Evolutionary conservation across 108 stramenopile genomes (phyloP).

Genomic region (Seminavis robusta): DNA sequence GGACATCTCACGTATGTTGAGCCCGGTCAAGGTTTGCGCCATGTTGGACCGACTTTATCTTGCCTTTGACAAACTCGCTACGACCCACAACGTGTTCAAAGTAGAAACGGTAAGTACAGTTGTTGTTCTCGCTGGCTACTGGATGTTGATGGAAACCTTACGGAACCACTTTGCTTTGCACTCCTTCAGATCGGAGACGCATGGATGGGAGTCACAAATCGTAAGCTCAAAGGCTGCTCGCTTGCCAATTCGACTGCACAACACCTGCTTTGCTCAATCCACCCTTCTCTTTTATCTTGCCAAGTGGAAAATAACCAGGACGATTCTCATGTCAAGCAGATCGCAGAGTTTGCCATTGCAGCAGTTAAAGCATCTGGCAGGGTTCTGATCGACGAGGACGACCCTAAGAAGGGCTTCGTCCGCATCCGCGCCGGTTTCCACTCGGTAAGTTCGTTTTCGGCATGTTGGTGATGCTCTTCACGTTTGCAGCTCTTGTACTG

Average conservation of each 20-base stretch:
- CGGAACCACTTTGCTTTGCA: too few relatives aligned
- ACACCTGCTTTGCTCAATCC: background rate
- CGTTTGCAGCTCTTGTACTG: too few relatives aligned
- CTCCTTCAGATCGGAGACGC: conserved; percentile 80
- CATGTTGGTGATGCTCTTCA: too few relatives aligned
- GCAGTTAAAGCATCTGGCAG: conserved; percentile 37
- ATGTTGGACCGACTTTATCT: conserved; percentile 71
- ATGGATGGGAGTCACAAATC: conserved; percentile 22
- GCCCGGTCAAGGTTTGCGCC: conserved; percentile 52
- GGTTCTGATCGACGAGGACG: conserved; percentile 32
- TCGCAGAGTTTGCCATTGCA: conserved; percentile 64
- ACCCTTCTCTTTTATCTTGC: conserved; percentile 41
- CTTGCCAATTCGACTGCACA: background rate
- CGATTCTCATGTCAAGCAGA: conserved; percentile 56
- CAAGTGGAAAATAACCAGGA: conserved; percentile 51
- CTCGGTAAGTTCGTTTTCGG: too few relatives aligned
- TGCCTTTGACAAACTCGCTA: conserved; percentile 49
- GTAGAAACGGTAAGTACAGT: too few relatives aligned
- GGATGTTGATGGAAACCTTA: too few relatives aligned
- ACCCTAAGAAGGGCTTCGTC: conserved; percentile 24
- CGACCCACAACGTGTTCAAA: conserved; percentile 63
- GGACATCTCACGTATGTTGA: conserved; percentile 30
- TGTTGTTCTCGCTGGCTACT: too few relatives aligned
- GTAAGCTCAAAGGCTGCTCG: background rate
- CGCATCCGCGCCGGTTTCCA: conserved; percentile 52